Percentiles rank a stretch among this genome's conserved stretches.
Conservation (phyloP, 1,284 basidiomycete species). For the Volvariella surrecta region DNA sequence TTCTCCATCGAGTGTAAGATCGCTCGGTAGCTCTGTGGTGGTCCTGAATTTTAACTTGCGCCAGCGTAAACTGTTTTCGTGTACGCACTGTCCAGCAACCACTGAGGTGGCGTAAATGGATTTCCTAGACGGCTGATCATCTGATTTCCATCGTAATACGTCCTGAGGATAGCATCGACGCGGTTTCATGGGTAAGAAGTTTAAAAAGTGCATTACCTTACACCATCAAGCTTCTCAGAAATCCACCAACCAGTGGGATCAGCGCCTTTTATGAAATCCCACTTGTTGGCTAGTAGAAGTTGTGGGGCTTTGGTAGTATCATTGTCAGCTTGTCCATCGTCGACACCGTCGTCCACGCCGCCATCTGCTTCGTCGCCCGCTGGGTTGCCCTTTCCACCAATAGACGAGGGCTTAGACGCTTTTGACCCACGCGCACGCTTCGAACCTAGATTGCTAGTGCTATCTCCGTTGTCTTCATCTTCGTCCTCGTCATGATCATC, state of each 20-base stretch:
- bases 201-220: slow-evolving; percentile 27
- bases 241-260: slow-evolving; percentile 64
- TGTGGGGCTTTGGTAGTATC: slow-evolving; percentile 26
- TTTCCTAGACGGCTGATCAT: slow-evolving; percentile 56
- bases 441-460: slow-evolving; percentile 11
- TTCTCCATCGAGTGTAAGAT: slow-evolving; percentile 54
- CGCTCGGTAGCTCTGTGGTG: slow-evolving; percentile 43
- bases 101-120: slow-evolving; percentile 49
- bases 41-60: not conserved
- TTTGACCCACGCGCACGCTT: slow-evolving; percentile 8
- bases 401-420: slow-evolving; percentile 14
- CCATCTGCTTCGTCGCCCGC: slow-evolving; percentile 17
- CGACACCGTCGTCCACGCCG: slow-evolving; percentile 21
- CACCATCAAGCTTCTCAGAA: slow-evolving; percentile 57
- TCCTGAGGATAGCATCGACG: slow-evolving; percentile 21
- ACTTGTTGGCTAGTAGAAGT: slow-evolving; percentile 53
- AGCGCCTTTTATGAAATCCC: slow-evolving; percentile 43
- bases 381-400: slow-evolving; percentile 14
- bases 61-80: not conserved
- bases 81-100: slow-evolving; percentile 49
- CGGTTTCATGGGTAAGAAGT: slow-evolving; percentile 2
- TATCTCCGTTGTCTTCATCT: slow-evolving; percentile 12
- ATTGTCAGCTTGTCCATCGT: slow-evolving; percentile 13
- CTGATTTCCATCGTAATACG: slow-evolving; percentile 50
- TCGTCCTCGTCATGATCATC: slow-evolving; percentile 14